These are phyloP conservation scores for Citrus australasica DNA, from an alignment of 345 rosid species.

Conservation along the genomic window DNA sequence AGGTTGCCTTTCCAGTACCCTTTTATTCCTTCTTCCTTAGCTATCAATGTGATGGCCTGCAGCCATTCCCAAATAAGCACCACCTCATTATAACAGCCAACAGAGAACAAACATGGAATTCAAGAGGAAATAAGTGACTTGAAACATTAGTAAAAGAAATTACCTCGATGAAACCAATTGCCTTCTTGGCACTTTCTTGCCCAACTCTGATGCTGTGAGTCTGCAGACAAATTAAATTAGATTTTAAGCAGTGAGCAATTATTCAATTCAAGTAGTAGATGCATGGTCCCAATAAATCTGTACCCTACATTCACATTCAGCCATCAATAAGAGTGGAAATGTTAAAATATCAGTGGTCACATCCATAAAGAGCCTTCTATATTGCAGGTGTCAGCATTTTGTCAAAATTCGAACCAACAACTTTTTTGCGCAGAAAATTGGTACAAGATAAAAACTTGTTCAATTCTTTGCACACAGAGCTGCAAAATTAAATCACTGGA, in stretches of 20 bases:
- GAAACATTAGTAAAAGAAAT: background rate
- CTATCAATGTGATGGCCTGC: constrained; percentile 75
- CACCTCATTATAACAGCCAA: background rate
- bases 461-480: background rate
- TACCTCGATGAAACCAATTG: constrained; percentile 80
- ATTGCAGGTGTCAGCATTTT: background rate
- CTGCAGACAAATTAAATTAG: constrained; percentile 29
- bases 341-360: background rate
- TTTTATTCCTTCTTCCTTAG: constrained; percentile 88
- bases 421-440: background rate
- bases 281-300: background rate
- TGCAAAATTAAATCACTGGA: background rate
- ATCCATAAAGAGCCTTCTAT: too few species aligned
- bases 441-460: background rate
- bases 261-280: background rate
- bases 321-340: background rate
- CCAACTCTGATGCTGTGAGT: constrained; percentile 79
- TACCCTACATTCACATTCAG: background rate
- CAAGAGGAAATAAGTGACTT: background rate
- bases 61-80: constrained; percentile 12
- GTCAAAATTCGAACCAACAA: too few species aligned
- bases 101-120: background rate
- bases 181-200: constrained; percentile 67
- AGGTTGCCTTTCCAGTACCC: constrained; percentile 99
- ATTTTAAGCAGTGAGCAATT: constrained; percentile 10